Evolutionary conservation across 306 rosid genomes (phyloP).

Genomic region (Boehmeria nivea): DNA sequence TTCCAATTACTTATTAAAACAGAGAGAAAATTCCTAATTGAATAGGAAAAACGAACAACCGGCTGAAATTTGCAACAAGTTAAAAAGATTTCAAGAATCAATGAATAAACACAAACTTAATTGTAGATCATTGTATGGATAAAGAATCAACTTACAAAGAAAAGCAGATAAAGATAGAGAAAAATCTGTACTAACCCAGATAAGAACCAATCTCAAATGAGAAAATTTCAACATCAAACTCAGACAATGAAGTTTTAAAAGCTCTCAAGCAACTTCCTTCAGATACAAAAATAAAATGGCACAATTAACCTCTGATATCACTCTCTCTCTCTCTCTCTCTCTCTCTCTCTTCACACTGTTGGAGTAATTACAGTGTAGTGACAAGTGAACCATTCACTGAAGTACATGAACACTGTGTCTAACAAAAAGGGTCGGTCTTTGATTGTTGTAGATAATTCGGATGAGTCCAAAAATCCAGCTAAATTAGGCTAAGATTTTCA

Average conservation of each 20-base stretch:
- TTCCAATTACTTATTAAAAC: too few relatives aligned
- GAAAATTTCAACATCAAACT: slow-evolving; percentile 20
- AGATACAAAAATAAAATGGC: slow-evolving; percentile 9
- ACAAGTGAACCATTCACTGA: too few relatives aligned
- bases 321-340: too few relatives aligned
- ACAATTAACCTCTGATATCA: too few relatives aligned
- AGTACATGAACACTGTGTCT: background rate
- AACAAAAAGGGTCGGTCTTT: slow-evolving; percentile 25
- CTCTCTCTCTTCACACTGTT: too few relatives aligned
- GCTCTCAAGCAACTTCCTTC: slow-evolving; percentile 13
- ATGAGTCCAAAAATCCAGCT: slow-evolving; percentile 6
- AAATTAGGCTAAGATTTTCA: background rate
- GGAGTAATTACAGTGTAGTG: too few relatives aligned
- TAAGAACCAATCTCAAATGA: slow-evolving; percentile 26
- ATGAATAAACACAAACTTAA: slow-evolving; percentile 4
- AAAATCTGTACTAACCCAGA: slow-evolving; percentile 22
- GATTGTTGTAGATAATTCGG: slow-evolving; percentile 18
- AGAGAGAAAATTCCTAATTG: too few relatives aligned
- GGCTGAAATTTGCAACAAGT: too few relatives aligned
- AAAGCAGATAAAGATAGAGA: slow-evolving; percentile 13
- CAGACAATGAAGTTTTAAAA: slow-evolving; percentile 19
- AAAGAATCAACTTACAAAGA: slow-evolving; percentile 27
- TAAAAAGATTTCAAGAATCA: background rate
- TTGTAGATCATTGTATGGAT: slow-evolving; percentile 17
- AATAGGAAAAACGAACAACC: too few relatives aligned